Conservation (phyloP, 176 grass and related monocot species). For the Bolboschoenus planiculmis region DNA sequence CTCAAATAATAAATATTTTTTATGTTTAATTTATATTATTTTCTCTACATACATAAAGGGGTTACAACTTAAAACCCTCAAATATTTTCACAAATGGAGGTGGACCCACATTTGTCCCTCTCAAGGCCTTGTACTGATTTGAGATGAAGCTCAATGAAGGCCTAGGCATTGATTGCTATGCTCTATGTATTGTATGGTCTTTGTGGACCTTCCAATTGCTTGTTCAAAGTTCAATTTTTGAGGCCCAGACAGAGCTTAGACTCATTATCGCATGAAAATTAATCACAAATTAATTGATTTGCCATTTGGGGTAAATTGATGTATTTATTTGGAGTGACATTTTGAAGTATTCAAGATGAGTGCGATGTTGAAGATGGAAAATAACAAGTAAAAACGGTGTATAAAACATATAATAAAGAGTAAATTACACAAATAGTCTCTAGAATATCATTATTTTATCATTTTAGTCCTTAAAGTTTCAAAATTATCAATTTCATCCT, state of each 20-base stretch:
- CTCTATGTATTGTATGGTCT: not conserved
- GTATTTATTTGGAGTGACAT: not conserved
- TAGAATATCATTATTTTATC: no score
- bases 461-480: no score
- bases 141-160: not conserved
- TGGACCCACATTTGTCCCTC: not conserved
- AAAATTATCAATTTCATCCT: no score
- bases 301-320: not conserved
- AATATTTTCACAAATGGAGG: not conserved
- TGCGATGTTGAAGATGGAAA: not conserved
- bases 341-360: no score
- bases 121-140: not conserved
- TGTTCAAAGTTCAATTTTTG: not conserved
- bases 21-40: no score
- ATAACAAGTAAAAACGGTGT: no score
- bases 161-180: not conserved
- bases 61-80: no score
- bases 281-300: not conserved
- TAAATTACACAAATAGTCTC: no score
- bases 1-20: no score
- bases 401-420: no score
- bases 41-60: no score
- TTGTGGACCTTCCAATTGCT: not conserved
- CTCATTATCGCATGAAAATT: not conserved
- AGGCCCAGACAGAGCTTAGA: not conserved